phyloP scores from a whole-genome alignment of 1,139 yeast genomes.

The Kodamaea anthophila region DNA sequence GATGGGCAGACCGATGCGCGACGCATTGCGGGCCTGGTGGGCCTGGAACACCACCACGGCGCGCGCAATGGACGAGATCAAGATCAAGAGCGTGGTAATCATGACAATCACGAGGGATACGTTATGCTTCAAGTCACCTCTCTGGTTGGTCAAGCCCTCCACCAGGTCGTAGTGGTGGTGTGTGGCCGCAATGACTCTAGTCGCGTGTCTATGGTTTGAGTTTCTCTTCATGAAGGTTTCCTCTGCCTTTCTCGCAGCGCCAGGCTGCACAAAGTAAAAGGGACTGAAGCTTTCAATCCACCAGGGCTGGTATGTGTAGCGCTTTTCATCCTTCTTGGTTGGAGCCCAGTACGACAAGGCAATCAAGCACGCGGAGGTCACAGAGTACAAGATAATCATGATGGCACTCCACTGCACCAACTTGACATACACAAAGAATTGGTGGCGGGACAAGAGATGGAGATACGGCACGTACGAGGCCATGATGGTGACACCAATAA shows the following conservation, averaged over 20 bases:
- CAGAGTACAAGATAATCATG: slow-evolving; percentile 52
- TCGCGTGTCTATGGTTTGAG: slow-evolving; percentile 45
- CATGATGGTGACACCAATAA: slow-evolving; percentile 61
- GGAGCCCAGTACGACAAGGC: slow-evolving; percentile 51
- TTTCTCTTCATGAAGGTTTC: slow-evolving; percentile 45
- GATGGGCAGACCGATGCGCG: slow-evolving; percentile 28
- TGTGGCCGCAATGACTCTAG: slow-evolving; percentile 44
- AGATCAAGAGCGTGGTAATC: slow-evolving; percentile 46
- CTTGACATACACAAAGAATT: slow-evolving; percentile 46
- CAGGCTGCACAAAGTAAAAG: slow-evolving; percentile 46
- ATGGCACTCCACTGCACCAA: slow-evolving; percentile 56
- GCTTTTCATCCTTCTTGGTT: slow-evolving; percentile 45
- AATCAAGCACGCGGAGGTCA: slow-evolving; percentile 47
- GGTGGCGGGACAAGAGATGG: slow-evolving; percentile 43
- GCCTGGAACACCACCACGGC: slow-evolving; percentile 48
- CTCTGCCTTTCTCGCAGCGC: slow-evolving; percentile 46
- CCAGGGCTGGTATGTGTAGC: slow-evolving; percentile 67
- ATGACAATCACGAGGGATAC: slow-evolving; percentile 42
- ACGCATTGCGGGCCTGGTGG: slow-evolving; percentile 6
- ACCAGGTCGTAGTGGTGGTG: slow-evolving; percentile 39
- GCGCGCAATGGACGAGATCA: slow-evolving; percentile 55
- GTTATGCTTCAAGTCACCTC: slow-evolving; percentile 47
- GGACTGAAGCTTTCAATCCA: slow-evolving; percentile 66
- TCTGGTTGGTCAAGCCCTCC: slow-evolving; percentile 37
- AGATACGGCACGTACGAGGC: slow-evolving; percentile 64